A percentile compares a stretch with the other conserved stretches of the same genome.
Evolutionary conservation across 2,329 filamentous ascomycete genomes (phyloP).

Genomic region (Penicillium sp.): DNA sequence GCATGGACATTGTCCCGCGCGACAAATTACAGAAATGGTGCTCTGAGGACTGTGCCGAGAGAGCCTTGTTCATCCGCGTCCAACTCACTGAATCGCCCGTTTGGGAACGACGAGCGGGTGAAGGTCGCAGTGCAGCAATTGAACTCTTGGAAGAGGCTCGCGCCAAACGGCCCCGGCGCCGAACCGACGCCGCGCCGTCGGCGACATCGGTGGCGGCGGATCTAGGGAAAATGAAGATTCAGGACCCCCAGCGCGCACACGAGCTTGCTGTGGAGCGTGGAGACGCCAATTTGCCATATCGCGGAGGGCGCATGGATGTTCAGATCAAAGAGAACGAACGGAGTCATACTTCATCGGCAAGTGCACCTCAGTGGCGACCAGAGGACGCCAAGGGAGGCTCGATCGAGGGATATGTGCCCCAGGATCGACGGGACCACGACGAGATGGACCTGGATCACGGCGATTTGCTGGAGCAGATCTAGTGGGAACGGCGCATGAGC

Average conservation of each 20-base stretch:
- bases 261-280: slow-evolving; percentile 35
- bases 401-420: slow-evolving; percentile 39
- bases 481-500: slow-evolving; percentile 27
- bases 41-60: slow-evolving; percentile 67
- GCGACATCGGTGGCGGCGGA: slow-evolving; percentile 25
- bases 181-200: slow-evolving; percentile 15
- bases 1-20: slow-evolving; percentile 60
- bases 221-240: slow-evolving; percentile 23
- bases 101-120: slow-evolving; percentile 65
- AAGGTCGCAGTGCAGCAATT: slow-evolving; percentile 46
- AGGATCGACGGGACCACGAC: slow-evolving; percentile 12
- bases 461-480: slow-evolving; percentile 38
- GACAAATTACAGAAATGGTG: slow-evolving; percentile 83
- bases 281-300: slow-evolving; percentile 22
- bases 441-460: slow-evolving; percentile 42
- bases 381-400: slow-evolving; percentile 34
- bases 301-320: slow-evolving; percentile 28
- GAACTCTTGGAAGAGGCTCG: slow-evolving; percentile 60
- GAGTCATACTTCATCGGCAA: slow-evolving; percentile 11
- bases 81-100: slow-evolving; percentile 81
- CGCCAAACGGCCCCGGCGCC: slow-evolving; percentile 13
- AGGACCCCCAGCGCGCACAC: slow-evolving; percentile 19
- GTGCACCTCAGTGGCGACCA: slow-evolving; percentile 29
- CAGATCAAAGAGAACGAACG: slow-evolving; percentile 30
- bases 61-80: slow-evolving; percentile 78